Conservation (phyloP, 139 green algal species). For the Closterium sp. region DNA sequence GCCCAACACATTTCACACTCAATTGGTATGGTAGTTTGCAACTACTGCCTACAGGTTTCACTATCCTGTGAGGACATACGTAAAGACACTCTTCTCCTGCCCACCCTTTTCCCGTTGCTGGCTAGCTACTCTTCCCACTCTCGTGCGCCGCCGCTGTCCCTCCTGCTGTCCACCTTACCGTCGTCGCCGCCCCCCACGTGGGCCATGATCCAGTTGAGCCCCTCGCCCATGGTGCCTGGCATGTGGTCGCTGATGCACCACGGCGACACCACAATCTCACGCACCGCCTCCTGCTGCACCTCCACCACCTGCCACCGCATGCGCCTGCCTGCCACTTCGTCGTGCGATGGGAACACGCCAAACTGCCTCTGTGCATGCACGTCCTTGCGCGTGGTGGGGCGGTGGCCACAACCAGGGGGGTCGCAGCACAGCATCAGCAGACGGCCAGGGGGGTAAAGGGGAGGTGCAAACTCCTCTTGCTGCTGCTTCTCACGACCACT, state of each 20-base stretch:
- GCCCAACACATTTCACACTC: too few relatives aligned
- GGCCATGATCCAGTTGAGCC: constrained; percentile 3
- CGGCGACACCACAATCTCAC: constrained; percentile 25
- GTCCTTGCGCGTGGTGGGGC: constrained; percentile 6
- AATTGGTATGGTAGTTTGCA: too few relatives aligned
- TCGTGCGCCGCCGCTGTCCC: too few relatives aligned
- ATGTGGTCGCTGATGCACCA: constrained; percentile 48
- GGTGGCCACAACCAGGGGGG: constrained; percentile 10
- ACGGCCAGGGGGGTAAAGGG: constrained; percentile 1
- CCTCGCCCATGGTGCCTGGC: constrained; percentile 4
- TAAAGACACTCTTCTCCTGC: too few relatives aligned
- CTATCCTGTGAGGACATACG: too few relatives aligned
- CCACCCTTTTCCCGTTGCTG: too few relatives aligned
- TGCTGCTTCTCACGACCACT: too few relatives aligned
- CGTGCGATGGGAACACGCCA: constrained; percentile 4
- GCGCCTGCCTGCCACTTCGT: neutral
- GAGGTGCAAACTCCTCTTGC: too few relatives aligned
- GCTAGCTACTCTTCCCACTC: too few relatives aligned
- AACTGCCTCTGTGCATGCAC: constrained; percentile 1
- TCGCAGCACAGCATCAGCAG: constrained; percentile 8
- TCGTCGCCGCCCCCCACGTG: too few relatives aligned
- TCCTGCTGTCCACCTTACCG: too few relatives aligned
- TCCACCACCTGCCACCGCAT: constrained; percentile 17
- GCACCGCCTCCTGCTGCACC: constrained; percentile 11
- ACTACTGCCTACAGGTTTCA: too few relatives aligned